phyloP scores from a whole-genome alignment of 2,329 filamentous ascomycete genomes.

The Thielaviopsis punctulata region DNA sequence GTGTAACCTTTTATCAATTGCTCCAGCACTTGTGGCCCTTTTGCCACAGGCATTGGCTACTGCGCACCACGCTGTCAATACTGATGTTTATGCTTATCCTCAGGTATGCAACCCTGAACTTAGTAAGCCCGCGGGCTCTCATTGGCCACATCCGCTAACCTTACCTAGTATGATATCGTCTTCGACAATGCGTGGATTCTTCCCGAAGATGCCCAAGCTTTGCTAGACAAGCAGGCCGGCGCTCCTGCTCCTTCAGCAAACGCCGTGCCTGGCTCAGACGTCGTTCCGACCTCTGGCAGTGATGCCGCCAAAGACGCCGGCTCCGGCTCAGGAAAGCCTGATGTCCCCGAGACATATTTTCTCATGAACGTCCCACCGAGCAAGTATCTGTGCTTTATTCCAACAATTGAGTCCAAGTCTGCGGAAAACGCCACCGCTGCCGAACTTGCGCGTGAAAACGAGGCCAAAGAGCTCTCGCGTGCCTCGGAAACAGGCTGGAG shows the following conservation, averaged over 20 bases:
- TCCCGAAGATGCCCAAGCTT: conserved; percentile 47
- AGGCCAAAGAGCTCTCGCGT: conserved; percentile 62
- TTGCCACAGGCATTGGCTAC: conserved; percentile 28
- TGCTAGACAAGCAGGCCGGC: conserved; percentile 28
- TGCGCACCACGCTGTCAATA: conserved; percentile 34
- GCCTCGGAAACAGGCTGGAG: conserved; percentile 67
- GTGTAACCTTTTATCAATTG: conserved; percentile 4
- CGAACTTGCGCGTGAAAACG: conserved; percentile 51
- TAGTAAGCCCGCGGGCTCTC: neutral
- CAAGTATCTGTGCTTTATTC: conserved; percentile 72
- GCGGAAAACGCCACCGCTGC: conserved; percentile 48
- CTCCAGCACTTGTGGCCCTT: conserved; percentile 26
- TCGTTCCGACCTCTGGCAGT: conserved; percentile 21
- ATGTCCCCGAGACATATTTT: conserved; percentile 39
- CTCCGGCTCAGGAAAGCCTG: conserved; percentile 13
- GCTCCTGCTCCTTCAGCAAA: conserved; percentile 17
- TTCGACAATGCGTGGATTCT: conserved; percentile 59
- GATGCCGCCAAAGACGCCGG: conserved; percentile 3
- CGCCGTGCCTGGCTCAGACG: conserved; percentile 16
- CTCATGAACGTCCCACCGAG: conserved; percentile 52
- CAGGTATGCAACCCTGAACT: conserved; percentile 40
- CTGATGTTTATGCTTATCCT: conserved; percentile 73
- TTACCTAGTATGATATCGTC: conserved; percentile 55
- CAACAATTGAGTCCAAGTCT: conserved; percentile 41
- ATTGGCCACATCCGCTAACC: conserved; percentile 1